A percentile compares a stretch with the other conserved stretches of the same genome.
These are phyloP conservation scores for Cercophora newfieldiana DNA, from an alignment of 495 filamentous ascomycete species.

Conservation along the genomic window DNA sequence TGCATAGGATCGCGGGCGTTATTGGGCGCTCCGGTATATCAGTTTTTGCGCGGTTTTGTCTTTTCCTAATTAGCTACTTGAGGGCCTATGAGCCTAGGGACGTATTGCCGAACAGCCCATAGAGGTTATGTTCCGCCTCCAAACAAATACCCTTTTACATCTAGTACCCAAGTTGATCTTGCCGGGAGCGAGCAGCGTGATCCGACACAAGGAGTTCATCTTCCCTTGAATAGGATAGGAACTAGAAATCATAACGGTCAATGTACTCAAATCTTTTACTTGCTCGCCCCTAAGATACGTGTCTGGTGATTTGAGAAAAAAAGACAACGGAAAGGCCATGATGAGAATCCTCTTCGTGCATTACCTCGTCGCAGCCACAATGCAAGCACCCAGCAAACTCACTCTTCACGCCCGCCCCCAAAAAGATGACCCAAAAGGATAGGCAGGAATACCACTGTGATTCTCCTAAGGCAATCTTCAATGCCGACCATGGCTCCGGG, in stretches of 20 bases:
- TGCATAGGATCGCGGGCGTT: constrained; percentile 15
- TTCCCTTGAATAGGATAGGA: neutral
- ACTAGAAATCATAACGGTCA: neutral
- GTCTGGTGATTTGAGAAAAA: neutral
- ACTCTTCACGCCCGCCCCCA: neutral
- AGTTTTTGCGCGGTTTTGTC: neutral
- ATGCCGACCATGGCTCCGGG: neutral
- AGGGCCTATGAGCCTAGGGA: neutral
- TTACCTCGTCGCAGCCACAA: no score
- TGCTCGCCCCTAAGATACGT: neutral
- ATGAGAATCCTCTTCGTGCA: no score
- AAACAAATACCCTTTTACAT: neutral
- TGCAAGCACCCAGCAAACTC: neutral
- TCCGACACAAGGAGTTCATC: neutral
- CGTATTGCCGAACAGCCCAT: neutral
- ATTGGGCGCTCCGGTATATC: constrained; percentile 13
- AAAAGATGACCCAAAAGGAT: neutral
- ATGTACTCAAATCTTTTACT: neutral
- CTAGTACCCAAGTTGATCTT: neutral
- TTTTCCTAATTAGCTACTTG: constrained; percentile 1
- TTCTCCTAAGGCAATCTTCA: no score
- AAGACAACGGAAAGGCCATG: no score
- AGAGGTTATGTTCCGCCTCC: neutral
- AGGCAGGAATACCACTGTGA: neutral
- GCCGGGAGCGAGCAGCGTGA: neutral